Base-by-base conservation (phyloP, 2,329 filamentous ascomycete species). In the Aspergillus niger region DNA sequence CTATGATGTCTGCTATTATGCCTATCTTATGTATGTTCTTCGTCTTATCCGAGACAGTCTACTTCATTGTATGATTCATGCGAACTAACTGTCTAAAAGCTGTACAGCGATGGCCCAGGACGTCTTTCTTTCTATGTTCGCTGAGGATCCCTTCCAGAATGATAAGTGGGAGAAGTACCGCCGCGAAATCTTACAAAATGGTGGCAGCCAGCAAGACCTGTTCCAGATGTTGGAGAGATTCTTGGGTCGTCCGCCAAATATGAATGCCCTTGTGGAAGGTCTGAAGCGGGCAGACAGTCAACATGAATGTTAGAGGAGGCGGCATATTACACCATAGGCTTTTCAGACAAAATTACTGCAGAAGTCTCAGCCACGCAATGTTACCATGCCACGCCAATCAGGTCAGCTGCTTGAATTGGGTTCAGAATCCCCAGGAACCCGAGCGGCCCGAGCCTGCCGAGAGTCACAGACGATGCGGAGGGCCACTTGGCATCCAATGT, bases 1-100 rank as follows among this genome's bases (percentile, higher is more conserved):
- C 2, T 95, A 95, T 70, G 91, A 94, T 74, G 91, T 91, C 30
- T 90, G 91, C 47, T 94, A 94, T 79, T 95, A 95, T 75, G 82
- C 81, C 53, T 83, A 83, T 65, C 72, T 84, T 36, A 89, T 85
- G 55, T 57, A 57, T 57, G 55, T 26, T 13, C 17, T n/a, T n/a
- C n/a, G n/a, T n/a, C n/a, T n/a, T n/a, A n/a, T n/a, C n/a, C n/a
- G n/a, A n/a, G n/a, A n/a, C n/a, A n/a, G n/a, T n/a, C n/a, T n/a
- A n/a, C n/a, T n/a, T n/a, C n/a, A n/a, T n/a, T n/a, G n/a, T n/a
- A n/a, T n/a, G n/a, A n/a, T n/a, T n/a, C n/a, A n/a, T n/a, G n/a
- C n/a, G n/a, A n/a, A n/a, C 54, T 56, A 39, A 56, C 43, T 1
- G 10, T n/a, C 5, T 17, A 2, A n/a, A 15, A 57, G 55, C 64